Evolutionary conservation across 2,329 filamentous ascomycete genomes (phyloP), one percentile per base, ranked within the genome.

Genomic region (Cordyceps sp.): DNA sequence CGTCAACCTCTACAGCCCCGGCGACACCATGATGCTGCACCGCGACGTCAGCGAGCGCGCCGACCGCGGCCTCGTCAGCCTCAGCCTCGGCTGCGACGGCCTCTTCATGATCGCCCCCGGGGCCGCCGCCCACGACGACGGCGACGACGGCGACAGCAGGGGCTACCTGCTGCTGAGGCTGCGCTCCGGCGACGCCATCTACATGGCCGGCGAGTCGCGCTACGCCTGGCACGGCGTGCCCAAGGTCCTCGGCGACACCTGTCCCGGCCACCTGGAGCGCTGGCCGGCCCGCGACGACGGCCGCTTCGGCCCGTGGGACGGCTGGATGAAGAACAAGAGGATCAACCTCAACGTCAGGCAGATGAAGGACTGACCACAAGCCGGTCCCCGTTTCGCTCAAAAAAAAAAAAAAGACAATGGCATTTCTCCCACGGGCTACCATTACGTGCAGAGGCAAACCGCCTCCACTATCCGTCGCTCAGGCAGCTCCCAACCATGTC

Each of bases 151-250:
- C 20, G 34, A 29, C 22, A 33, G 51, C 5, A 69, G 67, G 41
- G 55, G 58, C 17, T 69, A 67, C 37, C 47, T 79, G 5, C 55
- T 76, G 3, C 48, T 93, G 23, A 65, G 78, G 16, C 60, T 96
- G 24, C 66, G 76, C 17, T 93, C 84, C 1, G 88, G 90, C 0
- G 88, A 94, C 57, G 84, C 76, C 1, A 73, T 96, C 1, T 85
- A 92, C 47, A 96, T 98, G 88, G 76, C 72, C 31, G 69, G 78
- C 15, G 64, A 73, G 36, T 78, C 82, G 4, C 66, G 90, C 27
- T 93, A 84, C 54, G 86, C 88, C 3, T 96, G 88, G 88, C 90
- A 96, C 57, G 86, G 82, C 10, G 85, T 96, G 10, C 86, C 90
- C 6, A 90, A 86, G 50, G 78, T 96, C 10, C 48, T 94, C 23